Evolutionary conservation across 495 filamentous ascomycete genomes (phyloP).

Genomic region (Thozetella sp.): DNA sequence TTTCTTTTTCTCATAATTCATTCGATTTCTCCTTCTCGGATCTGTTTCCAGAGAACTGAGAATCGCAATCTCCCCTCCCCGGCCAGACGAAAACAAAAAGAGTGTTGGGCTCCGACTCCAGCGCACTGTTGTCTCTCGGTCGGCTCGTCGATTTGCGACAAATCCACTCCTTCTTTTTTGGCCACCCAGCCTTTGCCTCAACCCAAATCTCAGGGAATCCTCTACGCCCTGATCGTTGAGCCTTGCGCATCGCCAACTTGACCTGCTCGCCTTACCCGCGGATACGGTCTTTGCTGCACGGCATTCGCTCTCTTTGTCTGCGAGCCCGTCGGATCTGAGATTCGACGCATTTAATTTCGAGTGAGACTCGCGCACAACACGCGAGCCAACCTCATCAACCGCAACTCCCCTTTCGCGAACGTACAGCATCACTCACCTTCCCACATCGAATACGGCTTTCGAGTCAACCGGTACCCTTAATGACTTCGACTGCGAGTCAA

Average conservation of each 20-base stretch:
- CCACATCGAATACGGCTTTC: conserved; percentile 27
- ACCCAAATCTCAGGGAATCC: conserved; percentile 1
- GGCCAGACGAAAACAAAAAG: conserved; percentile 3
- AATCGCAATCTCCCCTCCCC: conserved; percentile 37
- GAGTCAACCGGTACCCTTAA: conserved; percentile 38
- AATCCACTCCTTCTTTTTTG: conserved; percentile 13
- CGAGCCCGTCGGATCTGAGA: conserved; percentile 30
- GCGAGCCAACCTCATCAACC: conserved; percentile 9
- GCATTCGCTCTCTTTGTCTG: conserved; percentile 9
- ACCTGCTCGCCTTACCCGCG: conserved; percentile 1
- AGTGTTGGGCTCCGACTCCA: conserved; percentile 13
- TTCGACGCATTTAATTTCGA: conserved; percentile 20
- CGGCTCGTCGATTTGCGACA: conserved; percentile 23
- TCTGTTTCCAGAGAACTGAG: conserved; percentile 29
- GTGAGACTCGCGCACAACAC: neutral
- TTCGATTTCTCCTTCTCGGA: conserved; percentile 29
- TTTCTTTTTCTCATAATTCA: conserved; percentile 22
- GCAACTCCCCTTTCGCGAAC: conserved; percentile 11
- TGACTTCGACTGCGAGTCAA: conserved; percentile 55
- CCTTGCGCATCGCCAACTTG: neutral
- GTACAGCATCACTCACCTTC: neutral
- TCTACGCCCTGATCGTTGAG: conserved; percentile 17
- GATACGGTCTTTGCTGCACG: conserved; percentile 2
- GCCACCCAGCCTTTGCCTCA: conserved; percentile 4
- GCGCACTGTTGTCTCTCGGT: conserved; percentile 14